These are phyloP conservation scores for Rhypophila decipiens DNA, from an alignment of 495 filamentous ascomycete species.

Conservation along the genomic window DNA sequence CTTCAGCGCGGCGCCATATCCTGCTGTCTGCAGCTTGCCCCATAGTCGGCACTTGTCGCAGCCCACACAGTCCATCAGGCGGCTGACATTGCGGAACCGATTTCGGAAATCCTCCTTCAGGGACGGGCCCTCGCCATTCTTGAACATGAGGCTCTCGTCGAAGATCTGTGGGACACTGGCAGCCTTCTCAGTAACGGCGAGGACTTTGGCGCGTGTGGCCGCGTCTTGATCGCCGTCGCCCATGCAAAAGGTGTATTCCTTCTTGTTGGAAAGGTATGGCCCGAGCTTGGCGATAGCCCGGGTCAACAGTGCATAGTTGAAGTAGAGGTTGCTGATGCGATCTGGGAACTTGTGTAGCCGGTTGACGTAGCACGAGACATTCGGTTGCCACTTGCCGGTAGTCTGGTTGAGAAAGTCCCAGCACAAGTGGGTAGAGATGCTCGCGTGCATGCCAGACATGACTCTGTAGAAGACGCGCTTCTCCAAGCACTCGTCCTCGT, in stretches of 20 bases:
- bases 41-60: conserved; percentile 98
- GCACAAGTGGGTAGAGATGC: conserved; percentile 92
- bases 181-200: conserved; percentile 63
- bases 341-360: conserved; percentile 81
- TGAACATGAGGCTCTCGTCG: conserved; percentile 93
- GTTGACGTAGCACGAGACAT: conserved; percentile 79
- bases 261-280: conserved; percentile 56
- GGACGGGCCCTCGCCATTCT: conserved; percentile 57
- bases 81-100: conserved; percentile 90
- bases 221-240: conserved; percentile 75
- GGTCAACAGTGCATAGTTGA: conserved; percentile 92
- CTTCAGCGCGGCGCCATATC: conserved; percentile 92
- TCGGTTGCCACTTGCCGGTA: conserved; percentile 90
- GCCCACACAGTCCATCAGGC: conserved; percentile 97
- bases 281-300: conserved; percentile 89
- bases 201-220: conserved; percentile 71
- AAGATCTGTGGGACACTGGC: conserved; percentile 69
- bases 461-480: conserved; percentile 96
- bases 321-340: conserved; percentile 93
- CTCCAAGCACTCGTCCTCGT: conserved; percentile 89
- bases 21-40: conserved; percentile 95
- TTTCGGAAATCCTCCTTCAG: conserved; percentile 97
- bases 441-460: conserved; percentile 95
- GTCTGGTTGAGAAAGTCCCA: conserved; percentile 95
- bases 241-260: conserved; percentile 79